Evolutionary conservation across 1,284 basidiomycete species (phyloP).

Genomic region (Fomes fomentarius): DNA sequence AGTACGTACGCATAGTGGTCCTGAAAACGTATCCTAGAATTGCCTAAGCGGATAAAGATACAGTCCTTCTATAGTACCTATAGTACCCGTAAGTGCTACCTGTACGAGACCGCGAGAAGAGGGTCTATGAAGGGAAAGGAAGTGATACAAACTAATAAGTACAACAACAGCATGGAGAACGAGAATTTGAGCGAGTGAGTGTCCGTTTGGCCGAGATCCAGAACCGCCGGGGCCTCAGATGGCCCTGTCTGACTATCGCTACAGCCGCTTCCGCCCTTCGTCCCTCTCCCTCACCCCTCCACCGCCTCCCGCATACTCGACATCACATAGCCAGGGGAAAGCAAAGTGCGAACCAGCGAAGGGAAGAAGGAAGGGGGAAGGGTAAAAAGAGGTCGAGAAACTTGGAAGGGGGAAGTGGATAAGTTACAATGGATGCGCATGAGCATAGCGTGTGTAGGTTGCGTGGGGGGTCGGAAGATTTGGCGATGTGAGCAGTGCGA

Average conservation of each 20-base stretch:
- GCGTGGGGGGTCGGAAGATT: not conserved
- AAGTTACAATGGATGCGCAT: constrained; percentile 16
- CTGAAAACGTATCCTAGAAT: not conserved
- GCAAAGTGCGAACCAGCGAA: not conserved
- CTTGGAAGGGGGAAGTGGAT: constrained; percentile 10
- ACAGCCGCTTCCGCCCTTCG: no score
- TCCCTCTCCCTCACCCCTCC: not conserved
- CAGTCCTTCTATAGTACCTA: constrained; percentile 2
- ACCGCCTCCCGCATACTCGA: not conserved
- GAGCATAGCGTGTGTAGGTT: not conserved
- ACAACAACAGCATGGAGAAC: not conserved
- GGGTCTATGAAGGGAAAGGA: not conserved
- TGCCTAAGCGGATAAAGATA: constrained; percentile 1
- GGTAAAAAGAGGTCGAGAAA: not conserved
- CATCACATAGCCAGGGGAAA: not conserved
- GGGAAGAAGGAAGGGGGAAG: not conserved
- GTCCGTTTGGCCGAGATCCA: constrained; percentile 10
- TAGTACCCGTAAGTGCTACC: no score
- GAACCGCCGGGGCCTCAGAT: constrained; percentile 18
- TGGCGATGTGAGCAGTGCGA: not conserved
- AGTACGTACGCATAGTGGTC: no score
- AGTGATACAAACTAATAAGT: no score
- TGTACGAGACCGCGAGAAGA: not conserved
- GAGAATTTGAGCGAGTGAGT: not conserved
- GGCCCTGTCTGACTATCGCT: constrained; percentile 13